A percentile compares a stretch with the other conserved stretches of the same genome.
Evolutionary conservation across 176 grass and related monocot genomes (phyloP).

Genomic region (Aegilops bicornis): DNA sequence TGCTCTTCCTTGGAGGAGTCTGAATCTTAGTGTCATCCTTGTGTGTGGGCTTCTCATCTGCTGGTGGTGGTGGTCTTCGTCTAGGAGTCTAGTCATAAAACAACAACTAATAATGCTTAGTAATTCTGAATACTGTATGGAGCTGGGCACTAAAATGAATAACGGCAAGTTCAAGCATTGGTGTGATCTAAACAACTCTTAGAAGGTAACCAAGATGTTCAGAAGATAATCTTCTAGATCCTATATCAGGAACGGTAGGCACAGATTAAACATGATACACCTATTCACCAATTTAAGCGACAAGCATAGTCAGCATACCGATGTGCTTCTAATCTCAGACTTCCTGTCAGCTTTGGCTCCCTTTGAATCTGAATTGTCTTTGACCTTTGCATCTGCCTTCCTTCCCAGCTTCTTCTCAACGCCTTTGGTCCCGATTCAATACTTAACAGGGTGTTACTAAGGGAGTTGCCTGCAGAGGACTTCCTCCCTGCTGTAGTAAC

Average conservation of each 20-base stretch:
- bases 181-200: neutral
- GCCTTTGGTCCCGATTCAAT: conserved; percentile 59
- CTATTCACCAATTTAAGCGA: conserved; percentile 8
- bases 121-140: neutral
- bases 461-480: conserved; percentile 56
- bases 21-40: conserved; percentile 78
- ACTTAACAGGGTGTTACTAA: conserved; percentile 40
- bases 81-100: conserved; percentile 57
- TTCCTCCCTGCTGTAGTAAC: conserved; percentile 67
- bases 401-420: conserved; percentile 85
- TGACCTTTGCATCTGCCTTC: conserved; percentile 44
- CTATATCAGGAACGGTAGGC: neutral
- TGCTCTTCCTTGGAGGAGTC: conserved; percentile 69
- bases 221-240: neutral
- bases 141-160: conserved; percentile 6
- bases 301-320: conserved; percentile 48
- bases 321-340: conserved; percentile 51
- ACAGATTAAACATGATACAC: neutral
- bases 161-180: neutral
- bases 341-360: conserved; percentile 55
- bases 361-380: conserved; percentile 54
- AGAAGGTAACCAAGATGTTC: neutral
- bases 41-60: conserved; percentile 55
- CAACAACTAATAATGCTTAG: conserved; percentile 18
- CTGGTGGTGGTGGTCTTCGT: conserved; percentile 43